Evolutionary conservation across 331 rosid species (phyloP), one percentile per base, ranked within the genome.

Genomic region (Pyrus hybrid): DNA sequence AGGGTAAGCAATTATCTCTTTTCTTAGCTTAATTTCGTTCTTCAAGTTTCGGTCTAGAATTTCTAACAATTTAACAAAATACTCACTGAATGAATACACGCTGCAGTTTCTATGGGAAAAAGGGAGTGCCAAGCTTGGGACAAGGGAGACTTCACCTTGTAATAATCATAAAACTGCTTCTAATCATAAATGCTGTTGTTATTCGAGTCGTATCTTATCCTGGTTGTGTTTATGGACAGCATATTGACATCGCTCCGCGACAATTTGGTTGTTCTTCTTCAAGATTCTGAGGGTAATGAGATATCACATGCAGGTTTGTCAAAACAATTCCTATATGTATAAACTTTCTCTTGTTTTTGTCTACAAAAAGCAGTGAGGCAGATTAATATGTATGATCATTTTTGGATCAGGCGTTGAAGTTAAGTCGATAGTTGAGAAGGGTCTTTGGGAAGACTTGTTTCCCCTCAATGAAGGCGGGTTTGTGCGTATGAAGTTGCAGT

Each of bases 21-120:
- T 53, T n/a, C 58, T 57, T 7, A 1, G 25, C 13, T 61, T 10
- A n/a, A 53, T 10, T 67, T 33, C 29, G 18, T 25, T 41, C 37
- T 77, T 69, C 4, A 1, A 3, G 7, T 63, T 62, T 56, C 4
- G 47, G 12, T 23, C 30, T 60, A 47, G 3, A 63, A 37, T 47
- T 62, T 11, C 13, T 14, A 22, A 65, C 35, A 51, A 45, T 35
- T 51, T 35, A 30, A 67, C 73, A 18, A 73, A 76, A 64, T 70
- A 35, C 51, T 67, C 51, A n/a, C 57, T 71, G 66, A 10, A n/a
- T 62, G n/a, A 20, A 26, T 6, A 28, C 20, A 7, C 67, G 47
- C 58, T 90, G 87, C 97, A 95, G 99, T 90, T 89, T 95, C 92
- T 67, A 37, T 92, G 90, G 99, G 99, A 58, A 86, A 83, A 83